Base-by-base conservation (phyloP, 345 rosid species). In the Gossypium ekmanianum region DNA sequence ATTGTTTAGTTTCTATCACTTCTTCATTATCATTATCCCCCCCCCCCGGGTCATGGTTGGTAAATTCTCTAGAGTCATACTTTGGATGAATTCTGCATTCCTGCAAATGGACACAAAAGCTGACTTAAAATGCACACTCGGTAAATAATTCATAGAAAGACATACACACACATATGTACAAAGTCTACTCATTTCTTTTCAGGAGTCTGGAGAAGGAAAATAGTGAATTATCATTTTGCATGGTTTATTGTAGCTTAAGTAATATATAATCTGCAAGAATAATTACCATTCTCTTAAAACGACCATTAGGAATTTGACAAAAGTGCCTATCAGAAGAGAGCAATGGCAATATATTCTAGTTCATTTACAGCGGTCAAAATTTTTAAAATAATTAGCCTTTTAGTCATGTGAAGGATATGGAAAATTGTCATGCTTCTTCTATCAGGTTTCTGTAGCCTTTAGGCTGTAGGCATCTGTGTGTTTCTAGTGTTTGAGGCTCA, bases 261-360 rank as follows among this genome's bases (percentile, higher is more conserved):
- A 22, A 22, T 27, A 51, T 69, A 7, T 47, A 50, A 51, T 69
- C 57, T 50, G 71, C n/a, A 44, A 26, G 73, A 47, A 27, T 14
- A 3, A 9, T 26, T 50, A 16, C 11, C 7, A 50, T 26, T 69
- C 20, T 51, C 59, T 16, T 27, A 17, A 16, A 48, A 50, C 1
- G 9, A 11, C 58, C 58, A 16, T 48, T 45, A 8, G 20, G 58
- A 48, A 20, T 41, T 47, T 47, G 41, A 39, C 3, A 2, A 8
- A 68, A 68, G 58, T 48, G 72, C 13, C 72, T 48, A 44, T 69
- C 9, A 3, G 73, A 69, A 24, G 72, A 68, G 44, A 2, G 11
- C 12, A 16, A 24, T 50, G 58, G 57, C 14, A 48, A 26, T 22
- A 68, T 50, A 68, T 14, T 63, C 4, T 26, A 50, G n/a, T 50